Evolutionary conservation across 768 basidiomycete species (phyloP), one percentile per base, ranked within the genome.

Genomic region (Mycena epipterygia): DNA sequence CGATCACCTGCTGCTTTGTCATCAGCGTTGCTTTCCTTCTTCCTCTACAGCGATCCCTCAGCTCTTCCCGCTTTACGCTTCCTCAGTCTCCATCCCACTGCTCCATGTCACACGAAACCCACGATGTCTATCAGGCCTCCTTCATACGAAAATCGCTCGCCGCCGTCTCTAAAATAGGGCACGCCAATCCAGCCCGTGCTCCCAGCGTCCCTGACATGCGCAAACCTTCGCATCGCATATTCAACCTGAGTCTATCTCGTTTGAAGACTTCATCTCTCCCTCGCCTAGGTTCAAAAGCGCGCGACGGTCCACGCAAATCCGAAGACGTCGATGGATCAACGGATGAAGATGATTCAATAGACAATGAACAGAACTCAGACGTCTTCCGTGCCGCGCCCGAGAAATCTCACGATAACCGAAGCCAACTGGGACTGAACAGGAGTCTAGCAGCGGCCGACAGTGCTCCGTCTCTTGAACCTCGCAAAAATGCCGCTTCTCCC

Each of bases 341-440:
- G 62, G 62, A 52, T 35, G 68, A 70, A 51, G 68, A 59, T 35
- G 57, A 57, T 69, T 69, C 68, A 21, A 32, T 69, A 21, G 46
- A 53, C 27, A 53, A 27, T 49, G 68, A 70, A 58, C 37, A 53
- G 23, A 25, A 23, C 25, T 39, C 55, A 14, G 35, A 41, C 23
- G 35, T 56, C 5, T 56, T 39, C 23, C 35, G 35, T 13, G 5
- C 33, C 55, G 23, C 55, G 35, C 35, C 33, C 35, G 35, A 56
- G 23, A n/a, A 32, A 17, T 35, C 2, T 29, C 5, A 39, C n/a
- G 35, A 56, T 37, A 14, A 53, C 32, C 32, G 2, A 11, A 53
- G 32, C 32, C 6, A 33, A 19, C 52, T 53, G 19, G 32, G 32
- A 11, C 52, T 13, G 30, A 35, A 33, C 11, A 48, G 58, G 46